phyloP scores from a whole-genome alignment of 805 yeast genomes.

The Wickerhamiella qilinensis region DNA sequence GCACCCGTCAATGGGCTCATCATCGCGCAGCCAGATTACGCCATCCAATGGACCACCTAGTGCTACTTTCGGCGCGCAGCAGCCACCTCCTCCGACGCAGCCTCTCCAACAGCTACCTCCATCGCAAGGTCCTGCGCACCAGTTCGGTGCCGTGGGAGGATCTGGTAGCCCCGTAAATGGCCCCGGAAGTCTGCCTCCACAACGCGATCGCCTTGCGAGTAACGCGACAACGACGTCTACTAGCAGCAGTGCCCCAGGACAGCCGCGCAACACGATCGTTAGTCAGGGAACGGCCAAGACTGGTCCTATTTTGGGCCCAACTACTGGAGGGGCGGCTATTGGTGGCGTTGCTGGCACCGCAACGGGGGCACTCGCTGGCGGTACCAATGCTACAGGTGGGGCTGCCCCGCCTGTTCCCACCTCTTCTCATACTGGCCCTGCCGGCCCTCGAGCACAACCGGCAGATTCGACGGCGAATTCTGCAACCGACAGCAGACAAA shows the following conservation, averaged over 20 bases:
- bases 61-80: not conserved
- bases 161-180: not conserved
- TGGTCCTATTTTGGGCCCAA: constrained; percentile 14
- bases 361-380: too few species aligned
- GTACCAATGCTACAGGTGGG: too few species aligned
- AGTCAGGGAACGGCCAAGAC: constrained; percentile 17
- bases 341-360: too few species aligned
- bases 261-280: constrained; percentile 3
- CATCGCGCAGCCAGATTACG: not conserved
- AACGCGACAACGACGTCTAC: constrained; percentile 7
- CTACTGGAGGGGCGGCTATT: too few species aligned
- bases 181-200: not conserved
- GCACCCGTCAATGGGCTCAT: constrained; percentile 18
- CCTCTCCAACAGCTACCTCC: not conserved
- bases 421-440: not conserved
- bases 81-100: not conserved
- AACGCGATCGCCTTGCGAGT: constrained; percentile 3
- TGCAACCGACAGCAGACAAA: constrained; percentile 9
- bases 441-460: not conserved
- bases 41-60: not conserved
- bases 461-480: constrained; percentile 17
- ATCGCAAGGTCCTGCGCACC: not conserved
- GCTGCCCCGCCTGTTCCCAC: not conserved
- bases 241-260: constrained; percentile 2
- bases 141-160: not conserved